phyloP scores from a whole-genome alignment of 495 filamentous ascomycete species.

The Aspergillus asperescens region DNA sequence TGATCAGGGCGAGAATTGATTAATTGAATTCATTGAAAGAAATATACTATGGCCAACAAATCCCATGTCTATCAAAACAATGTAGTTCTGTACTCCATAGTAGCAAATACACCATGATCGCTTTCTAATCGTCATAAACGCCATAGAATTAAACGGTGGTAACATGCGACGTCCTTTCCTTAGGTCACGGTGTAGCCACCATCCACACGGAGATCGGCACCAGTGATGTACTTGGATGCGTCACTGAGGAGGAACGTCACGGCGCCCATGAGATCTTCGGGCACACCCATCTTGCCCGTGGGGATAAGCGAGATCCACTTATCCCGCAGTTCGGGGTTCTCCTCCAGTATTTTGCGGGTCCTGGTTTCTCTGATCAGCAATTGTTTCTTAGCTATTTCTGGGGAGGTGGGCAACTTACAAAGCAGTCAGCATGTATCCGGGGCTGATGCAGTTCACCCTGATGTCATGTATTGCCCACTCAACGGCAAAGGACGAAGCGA shows the following conservation, averaged over 20 bases:
- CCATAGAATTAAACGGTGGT: not conserved
- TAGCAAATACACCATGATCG: slow-evolving; percentile 4
- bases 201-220: slow-evolving; percentile 84
- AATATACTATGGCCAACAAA: slow-evolving; percentile 10
- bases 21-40: not conserved
- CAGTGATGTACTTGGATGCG: slow-evolving; percentile 79
- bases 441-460: slow-evolving; percentile 85
- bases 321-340: slow-evolving; percentile 79
- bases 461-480: slow-evolving; percentile 85
- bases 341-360: slow-evolving; percentile 89
- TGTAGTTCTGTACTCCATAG: slow-evolving; percentile 7
- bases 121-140: slow-evolving; percentile 2
- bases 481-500: slow-evolving; percentile 74
- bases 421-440: slow-evolving; percentile 92
- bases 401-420: slow-evolving; percentile 43
- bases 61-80: slow-evolving; percentile 14
- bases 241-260: slow-evolving; percentile 88
- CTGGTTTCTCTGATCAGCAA: slow-evolving; percentile 38
- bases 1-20: not conserved
- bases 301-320: slow-evolving; percentile 92
- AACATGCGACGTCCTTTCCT: slow-evolving; percentile 7
- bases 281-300: slow-evolving; percentile 84
- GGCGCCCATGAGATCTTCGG: slow-evolving; percentile 88
- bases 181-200: slow-evolving; percentile 87
- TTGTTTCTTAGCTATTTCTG: not conserved